Percentiles rank a stretch among this genome's conserved stretches.
Conservation (phyloP, 495 filamentous ascomycete species). For the Aspergillus bridgeri region DNA sequence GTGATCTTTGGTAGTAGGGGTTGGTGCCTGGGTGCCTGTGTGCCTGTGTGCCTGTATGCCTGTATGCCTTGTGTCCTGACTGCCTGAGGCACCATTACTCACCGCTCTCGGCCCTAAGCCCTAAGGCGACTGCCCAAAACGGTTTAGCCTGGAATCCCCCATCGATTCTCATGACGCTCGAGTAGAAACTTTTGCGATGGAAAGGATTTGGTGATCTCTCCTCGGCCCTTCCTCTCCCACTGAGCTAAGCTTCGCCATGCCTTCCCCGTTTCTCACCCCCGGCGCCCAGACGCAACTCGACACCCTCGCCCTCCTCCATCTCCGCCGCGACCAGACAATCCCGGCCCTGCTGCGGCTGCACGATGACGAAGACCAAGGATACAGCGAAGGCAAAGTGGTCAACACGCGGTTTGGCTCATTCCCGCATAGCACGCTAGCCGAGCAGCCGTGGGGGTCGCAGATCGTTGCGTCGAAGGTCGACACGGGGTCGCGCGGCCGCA, state of each 20-base stretch:
- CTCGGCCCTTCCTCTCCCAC: not conserved
- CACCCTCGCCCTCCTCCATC: slow-evolving; percentile 71
- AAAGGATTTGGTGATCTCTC: not conserved
- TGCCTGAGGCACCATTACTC: too few species aligned
- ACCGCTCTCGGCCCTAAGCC: slow-evolving; percentile 30
- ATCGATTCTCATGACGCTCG: not conserved
- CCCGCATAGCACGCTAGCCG: slow-evolving; percentile 81
- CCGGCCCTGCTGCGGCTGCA: slow-evolving; percentile 66
- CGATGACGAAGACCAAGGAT: slow-evolving; percentile 61
- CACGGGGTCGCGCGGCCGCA: slow-evolving; percentile 73
- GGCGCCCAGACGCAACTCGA: slow-evolving; percentile 52
- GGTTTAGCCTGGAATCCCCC: slow-evolving; percentile 16
- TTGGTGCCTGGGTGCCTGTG: not conserved
- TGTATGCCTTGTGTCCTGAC: too few species aligned
- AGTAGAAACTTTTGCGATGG: slow-evolving; percentile 12
- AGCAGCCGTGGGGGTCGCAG: slow-evolving; percentile 85
- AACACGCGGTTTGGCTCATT: slow-evolving; percentile 96
- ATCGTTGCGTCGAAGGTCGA: slow-evolving; percentile 86
- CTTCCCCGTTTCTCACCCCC: slow-evolving; percentile 72
- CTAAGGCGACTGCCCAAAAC: slow-evolving; percentile 25
- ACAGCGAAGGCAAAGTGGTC: slow-evolving; percentile 75
- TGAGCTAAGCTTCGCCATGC: slow-evolving; percentile 25
- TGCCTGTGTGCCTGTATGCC: too few species aligned
- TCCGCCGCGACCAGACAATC: slow-evolving; percentile 75
- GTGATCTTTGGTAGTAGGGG: not conserved